Base-by-base conservation (phyloP, 345 rosid genomes). In the Hypericum perforatum region DNA sequence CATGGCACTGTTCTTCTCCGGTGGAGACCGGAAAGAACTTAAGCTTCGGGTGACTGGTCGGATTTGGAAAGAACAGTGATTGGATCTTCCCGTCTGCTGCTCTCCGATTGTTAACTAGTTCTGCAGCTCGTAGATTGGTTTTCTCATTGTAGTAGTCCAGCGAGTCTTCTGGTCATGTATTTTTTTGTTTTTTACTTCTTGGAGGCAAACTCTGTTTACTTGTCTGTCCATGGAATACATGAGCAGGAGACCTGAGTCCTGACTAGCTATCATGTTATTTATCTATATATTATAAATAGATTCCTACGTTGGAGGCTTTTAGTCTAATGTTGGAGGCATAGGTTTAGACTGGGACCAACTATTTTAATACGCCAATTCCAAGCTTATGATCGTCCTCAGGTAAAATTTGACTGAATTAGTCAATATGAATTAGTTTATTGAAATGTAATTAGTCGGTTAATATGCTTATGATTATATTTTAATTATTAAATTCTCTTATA, bases 41-140 rank as follows among this genome's bases (percentile, higher is more conserved):
- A 85, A 85, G 72, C 94, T 82, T 39, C 63, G 94, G 70, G 94
- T 85, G 44, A 78, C 94, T 0, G 94, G 95, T 41, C 67, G 95
- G 46, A 85, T 85, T 42, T 85, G 95, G 95, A 85, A 80, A 74
- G 95, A 85, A 50, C 86, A 79, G 72, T 85, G 66, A 73, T 38
- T 11, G 15, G 37, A 11, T 6, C 22, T 37, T 9, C 16, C 8
- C 36, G 58, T 7, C 36, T 9, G 8, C 10, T 49, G 9, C 16
- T 29, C 13, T n/a, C 11, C 16, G 22, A 6, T 29, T 45, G 38
- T 16, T 7, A 50, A 51, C 49, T 40, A 12, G 12, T 11, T 38
- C 38, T 10, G 10, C 29, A 49, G 62, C 60, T 38, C 52, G 37
- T 62, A 61, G 69, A 50, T 52, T 15, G 49, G 51, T 62, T 39